Conservation (phyloP, 768 basidiomycete genomes). For the Piloderma croceum region DNA sequence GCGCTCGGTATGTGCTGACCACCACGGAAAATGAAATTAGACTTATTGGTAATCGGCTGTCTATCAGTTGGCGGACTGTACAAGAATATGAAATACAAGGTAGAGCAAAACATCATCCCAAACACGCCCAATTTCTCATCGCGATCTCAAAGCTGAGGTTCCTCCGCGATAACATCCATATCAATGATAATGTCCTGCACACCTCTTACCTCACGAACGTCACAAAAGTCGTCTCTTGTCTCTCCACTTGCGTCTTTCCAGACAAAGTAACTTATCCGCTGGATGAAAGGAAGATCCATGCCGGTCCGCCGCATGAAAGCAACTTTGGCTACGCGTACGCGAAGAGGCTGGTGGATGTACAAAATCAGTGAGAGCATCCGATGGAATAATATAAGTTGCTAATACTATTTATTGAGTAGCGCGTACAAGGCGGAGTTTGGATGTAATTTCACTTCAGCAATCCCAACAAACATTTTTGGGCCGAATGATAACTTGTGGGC, state of each 20-base stretch:
- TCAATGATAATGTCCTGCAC: constrained; percentile 92
- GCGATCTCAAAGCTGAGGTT: constrained; percentile 82
- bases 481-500: constrained; percentile 88
- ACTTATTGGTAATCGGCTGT: not conserved
- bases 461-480: constrained; percentile 97
- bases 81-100: constrained; percentile 94
- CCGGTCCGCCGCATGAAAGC: constrained; percentile 86
- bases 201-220: constrained; percentile 58
- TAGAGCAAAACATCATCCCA: constrained; percentile 18
- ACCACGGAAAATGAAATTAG: not conserved
- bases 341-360: constrained; percentile 92
- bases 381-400: not conserved
- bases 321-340: constrained; percentile 98
- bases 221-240: constrained; percentile 85
- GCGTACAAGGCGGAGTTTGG: constrained; percentile 96
- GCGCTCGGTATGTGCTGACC: constrained; percentile 63
- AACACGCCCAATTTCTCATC: no score
- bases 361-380: constrained; percentile 92
- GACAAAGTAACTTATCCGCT: constrained; percentile 93
- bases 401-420: no score
- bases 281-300: constrained; percentile 88
- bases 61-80: constrained; percentile 89
- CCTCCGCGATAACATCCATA: constrained; percentile 89
- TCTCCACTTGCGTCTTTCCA: constrained; percentile 96
- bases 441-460: constrained; percentile 91